Conservation (phyloP, 1,139 yeast species). For the Geotrichum carabidarum region DNA sequence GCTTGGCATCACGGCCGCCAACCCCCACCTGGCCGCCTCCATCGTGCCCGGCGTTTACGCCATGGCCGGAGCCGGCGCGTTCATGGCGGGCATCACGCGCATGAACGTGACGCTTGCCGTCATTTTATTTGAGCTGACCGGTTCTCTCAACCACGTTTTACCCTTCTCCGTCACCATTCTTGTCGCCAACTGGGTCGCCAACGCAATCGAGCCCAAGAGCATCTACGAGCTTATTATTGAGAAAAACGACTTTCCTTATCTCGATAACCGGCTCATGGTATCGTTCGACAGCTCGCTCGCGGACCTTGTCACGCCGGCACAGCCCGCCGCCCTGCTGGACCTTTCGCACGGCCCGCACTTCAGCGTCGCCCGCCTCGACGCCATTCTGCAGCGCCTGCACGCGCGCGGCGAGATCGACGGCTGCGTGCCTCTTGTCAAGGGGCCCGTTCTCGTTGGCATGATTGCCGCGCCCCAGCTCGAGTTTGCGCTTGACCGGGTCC, state of each 20-base stretch:
- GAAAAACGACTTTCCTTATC: slow-evolving; percentile 53
- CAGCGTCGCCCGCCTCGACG: slow-evolving; percentile 37
- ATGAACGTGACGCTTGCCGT: slow-evolving; percentile 61
- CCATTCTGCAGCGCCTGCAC: slow-evolving; percentile 41
- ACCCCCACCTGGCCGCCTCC: slow-evolving; percentile 21
- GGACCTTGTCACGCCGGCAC: slow-evolving; percentile 41
- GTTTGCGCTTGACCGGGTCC: slow-evolving; percentile 47
- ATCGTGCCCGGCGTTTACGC: slow-evolving; percentile 54
- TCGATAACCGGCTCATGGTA: slow-evolving; percentile 41
- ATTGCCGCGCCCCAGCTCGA: slow-evolving; percentile 53
- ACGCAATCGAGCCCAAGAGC: slow-evolving; percentile 49
- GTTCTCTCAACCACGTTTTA: slow-evolving; percentile 55
- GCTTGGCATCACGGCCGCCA: background rate
- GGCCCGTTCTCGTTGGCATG: slow-evolving; percentile 44
- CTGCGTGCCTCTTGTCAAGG: slow-evolving; percentile 45
- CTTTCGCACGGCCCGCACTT: slow-evolving; percentile 41
- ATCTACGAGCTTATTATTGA: slow-evolving; percentile 50
- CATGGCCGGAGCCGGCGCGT: slow-evolving; percentile 63
- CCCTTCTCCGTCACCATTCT: slow-evolving; percentile 57
- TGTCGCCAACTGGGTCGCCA: slow-evolving; percentile 57
- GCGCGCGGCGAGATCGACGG: slow-evolving; percentile 49
- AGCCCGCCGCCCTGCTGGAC: slow-evolving; percentile 32
- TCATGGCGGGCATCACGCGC: slow-evolving; percentile 64
- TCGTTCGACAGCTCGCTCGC: slow-evolving; percentile 42
- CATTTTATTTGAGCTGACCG: slow-evolving; percentile 56